These are phyloP conservation scores for Suillus decipiens DNA, from an alignment of 768 basidiomycete species.

Conservation along the genomic window DNA sequence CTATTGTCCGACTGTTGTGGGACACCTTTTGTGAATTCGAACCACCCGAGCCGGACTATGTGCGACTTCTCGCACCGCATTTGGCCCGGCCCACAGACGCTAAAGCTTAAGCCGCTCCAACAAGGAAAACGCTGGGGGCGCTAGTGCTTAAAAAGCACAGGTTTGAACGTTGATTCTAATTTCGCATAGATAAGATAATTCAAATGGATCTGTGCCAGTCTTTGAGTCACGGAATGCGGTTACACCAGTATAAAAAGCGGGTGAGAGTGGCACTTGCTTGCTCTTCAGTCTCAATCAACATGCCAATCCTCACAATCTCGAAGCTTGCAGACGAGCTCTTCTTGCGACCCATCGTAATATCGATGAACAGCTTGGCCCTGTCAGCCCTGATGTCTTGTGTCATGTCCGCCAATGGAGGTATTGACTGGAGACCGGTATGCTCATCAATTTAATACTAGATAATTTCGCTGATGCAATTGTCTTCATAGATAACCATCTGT, in stretches of 20 bases:
- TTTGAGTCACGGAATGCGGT: background rate
- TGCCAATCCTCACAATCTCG: background rate
- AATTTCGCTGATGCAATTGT: background rate
- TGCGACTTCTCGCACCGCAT: background rate
- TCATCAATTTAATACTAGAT: background rate
- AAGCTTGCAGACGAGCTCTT: background rate
- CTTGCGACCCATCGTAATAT: background rate
- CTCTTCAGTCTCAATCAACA: background rate
- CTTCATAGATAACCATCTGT: background rate
- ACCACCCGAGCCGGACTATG: background rate
- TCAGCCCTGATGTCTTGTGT: background rate
- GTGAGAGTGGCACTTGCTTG: background rate
- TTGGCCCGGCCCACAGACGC: background rate
- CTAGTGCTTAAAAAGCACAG: background rate
- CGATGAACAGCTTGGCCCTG: background rate
- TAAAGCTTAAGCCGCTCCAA: background rate
- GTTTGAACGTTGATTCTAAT: background rate
- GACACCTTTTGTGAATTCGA: background rate
- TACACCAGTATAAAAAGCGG: background rate
- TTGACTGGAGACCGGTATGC: background rate
- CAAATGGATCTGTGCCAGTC: background rate
- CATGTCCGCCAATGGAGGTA: background rate
- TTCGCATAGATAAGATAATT: too few species aligned
- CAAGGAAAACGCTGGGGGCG: background rate
- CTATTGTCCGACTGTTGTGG: background rate